Percentiles rank a stretch among this genome's conserved stretches.
These are phyloP conservation scores for Vitis labrusca DNA, from an alignment of 164 flowering plant species.

Conservation along the genomic window DNA sequence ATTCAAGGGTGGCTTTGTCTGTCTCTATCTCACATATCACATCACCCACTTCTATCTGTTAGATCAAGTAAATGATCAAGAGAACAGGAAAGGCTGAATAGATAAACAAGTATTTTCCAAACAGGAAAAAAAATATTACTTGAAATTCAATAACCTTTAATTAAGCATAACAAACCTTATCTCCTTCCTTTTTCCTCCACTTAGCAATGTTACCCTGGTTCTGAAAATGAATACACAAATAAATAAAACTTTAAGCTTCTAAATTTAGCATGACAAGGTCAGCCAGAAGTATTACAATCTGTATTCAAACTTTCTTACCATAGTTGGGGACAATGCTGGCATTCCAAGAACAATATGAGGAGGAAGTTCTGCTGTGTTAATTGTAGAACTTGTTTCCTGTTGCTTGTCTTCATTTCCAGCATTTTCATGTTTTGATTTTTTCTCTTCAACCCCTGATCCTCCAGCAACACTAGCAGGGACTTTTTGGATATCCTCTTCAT, in stretches of 20 bases:
- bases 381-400: constrained; percentile 29
- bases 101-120: background rate
- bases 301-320: constrained; percentile 48
- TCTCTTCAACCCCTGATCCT: constrained; percentile 32
- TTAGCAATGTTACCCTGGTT: constrained; percentile 89
- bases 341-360: constrained; percentile 64
- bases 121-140: background rate
- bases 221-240: constrained; percentile 36
- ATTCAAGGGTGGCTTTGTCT: constrained; percentile 95
- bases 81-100: background rate
- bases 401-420: constrained; percentile 13
- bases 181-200: constrained; percentile 91
- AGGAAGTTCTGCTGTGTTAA: constrained; percentile 43
- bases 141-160: background rate
- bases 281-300: background rate
- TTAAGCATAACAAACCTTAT: constrained; percentile 54
- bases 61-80: constrained; percentile 18
- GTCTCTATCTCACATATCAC: constrained; percentile 98
- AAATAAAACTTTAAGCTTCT: constrained; percentile 12
- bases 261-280: constrained; percentile 1
- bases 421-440: constrained; percentile 22
- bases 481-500: constrained; percentile 44
- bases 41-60: constrained; percentile 94
- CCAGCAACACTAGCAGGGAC: constrained; percentile 37
- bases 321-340: constrained; percentile 97